phyloP scores from a whole-genome alignment of 805 yeast species.

The Candida taoyuanica region DNA sequence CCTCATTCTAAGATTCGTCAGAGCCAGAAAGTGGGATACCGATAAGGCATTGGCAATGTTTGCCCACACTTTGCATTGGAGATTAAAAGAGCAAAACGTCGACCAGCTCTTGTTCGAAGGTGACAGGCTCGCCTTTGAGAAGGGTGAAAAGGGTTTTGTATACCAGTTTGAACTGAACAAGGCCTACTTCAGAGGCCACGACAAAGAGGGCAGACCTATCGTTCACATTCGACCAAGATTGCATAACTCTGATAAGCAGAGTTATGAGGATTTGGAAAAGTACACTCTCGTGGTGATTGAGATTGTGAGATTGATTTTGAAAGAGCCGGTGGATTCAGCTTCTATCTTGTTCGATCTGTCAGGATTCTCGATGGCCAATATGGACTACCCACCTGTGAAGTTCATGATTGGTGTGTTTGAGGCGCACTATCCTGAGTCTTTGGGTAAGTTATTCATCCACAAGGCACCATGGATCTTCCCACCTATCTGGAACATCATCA shows the following conservation, averaged over 20 bases:
- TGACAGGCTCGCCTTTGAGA: slow-evolving; percentile 56
- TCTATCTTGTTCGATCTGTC: slow-evolving; percentile 82
- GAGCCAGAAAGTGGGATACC: slow-evolving; percentile 85
- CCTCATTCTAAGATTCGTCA: slow-evolving; percentile 63
- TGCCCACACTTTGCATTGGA: slow-evolving; percentile 72
- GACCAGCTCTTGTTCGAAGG: slow-evolving; percentile 65
- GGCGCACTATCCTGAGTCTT: slow-evolving; percentile 93
- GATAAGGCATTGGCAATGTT: slow-evolving; percentile 68
- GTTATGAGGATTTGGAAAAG: slow-evolving; percentile 65
- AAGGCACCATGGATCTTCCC: slow-evolving; percentile 97
- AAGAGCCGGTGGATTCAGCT: slow-evolving; percentile 74
- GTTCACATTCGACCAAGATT: slow-evolving; percentile 75
- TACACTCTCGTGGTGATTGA: slow-evolving; percentile 78
- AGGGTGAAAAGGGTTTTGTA: slow-evolving; percentile 39
- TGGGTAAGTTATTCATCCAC: slow-evolving; percentile 80
- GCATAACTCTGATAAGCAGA: slow-evolving; percentile 66
- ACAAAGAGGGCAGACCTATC: slow-evolving; percentile 69
- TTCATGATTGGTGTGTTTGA: slow-evolving; percentile 86
- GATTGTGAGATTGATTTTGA: slow-evolving; percentile 68
- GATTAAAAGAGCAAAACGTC: slow-evolving; percentile 53
- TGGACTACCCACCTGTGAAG: slow-evolving; percentile 90
- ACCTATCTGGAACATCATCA: slow-evolving; percentile 90
- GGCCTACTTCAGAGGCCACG: slow-evolving; percentile 71
- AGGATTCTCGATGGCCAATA: slow-evolving; percentile 83
- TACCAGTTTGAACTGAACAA: slow-evolving; percentile 52